Conservation (phyloP, 1,139 yeast genomes). For the Saccharomyces uvarum region DNA sequence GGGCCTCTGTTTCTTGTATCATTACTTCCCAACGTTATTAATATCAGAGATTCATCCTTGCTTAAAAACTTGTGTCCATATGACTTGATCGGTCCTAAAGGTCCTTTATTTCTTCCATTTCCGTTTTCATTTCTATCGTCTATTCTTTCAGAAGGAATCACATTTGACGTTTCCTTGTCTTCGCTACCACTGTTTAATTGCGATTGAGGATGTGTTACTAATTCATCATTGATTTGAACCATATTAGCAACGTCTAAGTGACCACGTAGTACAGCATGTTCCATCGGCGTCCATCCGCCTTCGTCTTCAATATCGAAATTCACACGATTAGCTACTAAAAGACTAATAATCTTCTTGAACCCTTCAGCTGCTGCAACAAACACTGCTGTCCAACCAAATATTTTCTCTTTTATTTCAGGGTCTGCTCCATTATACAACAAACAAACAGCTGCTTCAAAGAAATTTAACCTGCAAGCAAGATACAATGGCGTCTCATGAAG, state of each 20-base stretch:
- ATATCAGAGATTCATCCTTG: slow-evolving; percentile 55
- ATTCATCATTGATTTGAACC: slow-evolving; percentile 40
- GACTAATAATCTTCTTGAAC: slow-evolving; percentile 45
- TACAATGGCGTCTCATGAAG: slow-evolving; percentile 75
- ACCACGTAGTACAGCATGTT: slow-evolving; percentile 89
- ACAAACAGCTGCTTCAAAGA: slow-evolving; percentile 46
- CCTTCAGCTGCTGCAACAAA: slow-evolving; percentile 92
- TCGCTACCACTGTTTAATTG: not conserved
- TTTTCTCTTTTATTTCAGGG: slow-evolving; percentile 65
- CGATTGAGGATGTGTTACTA: slow-evolving; percentile 20
- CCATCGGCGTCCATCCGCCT: slow-evolving; percentile 96
- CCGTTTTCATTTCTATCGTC: not conserved
- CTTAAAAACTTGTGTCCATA: slow-evolving; percentile 77
- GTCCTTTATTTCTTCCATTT: slow-evolving; percentile 6
- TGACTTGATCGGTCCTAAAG: slow-evolving; percentile 53
- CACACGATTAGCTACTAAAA: slow-evolving; percentile 50
- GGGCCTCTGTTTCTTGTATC: slow-evolving; percentile 55
- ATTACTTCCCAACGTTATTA: slow-evolving; percentile 81
- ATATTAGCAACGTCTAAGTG: slow-evolving; percentile 64
- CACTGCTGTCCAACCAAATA: slow-evolving; percentile 93
- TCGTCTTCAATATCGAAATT: slow-evolving; percentile 56
- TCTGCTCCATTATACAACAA: slow-evolving; percentile 56
- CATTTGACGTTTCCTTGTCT: not conserved
- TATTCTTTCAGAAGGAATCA: not conserved
- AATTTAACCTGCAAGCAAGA: slow-evolving; percentile 64